Evolutionary conservation across 2,329 filamentous ascomycete genomes (phyloP), one percentile per base, ranked within the genome.

Genomic region (Aspergillus niger): DNA sequence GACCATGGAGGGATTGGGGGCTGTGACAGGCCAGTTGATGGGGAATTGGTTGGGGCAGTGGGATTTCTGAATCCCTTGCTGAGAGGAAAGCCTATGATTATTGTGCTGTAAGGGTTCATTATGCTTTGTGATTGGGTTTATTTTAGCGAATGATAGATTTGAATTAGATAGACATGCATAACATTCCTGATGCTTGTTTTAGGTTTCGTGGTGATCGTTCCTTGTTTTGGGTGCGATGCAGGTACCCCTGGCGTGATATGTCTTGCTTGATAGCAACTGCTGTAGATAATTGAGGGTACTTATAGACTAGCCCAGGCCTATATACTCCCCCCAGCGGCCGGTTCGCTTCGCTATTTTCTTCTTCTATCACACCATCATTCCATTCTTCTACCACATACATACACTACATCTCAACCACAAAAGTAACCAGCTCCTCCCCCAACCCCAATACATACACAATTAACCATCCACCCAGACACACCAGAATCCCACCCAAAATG

Each of bases 1-100:
- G 54, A 80, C 81, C 1, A 77, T 82, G 76, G 72, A 72, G 17
- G 63, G 67, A 5, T 72, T 81, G 59, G 70, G 70, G 20, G 39
- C 30, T 0, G 52, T 55, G 8, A 55, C 52, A 8, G 70, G 70
- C 1, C 75, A 77, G 38, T 55, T 84, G 70, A 78, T 84, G 76
- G 71, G 67, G 51, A 76, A 78, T 43, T 85, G 63, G 63, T 63
- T 63, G 53, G 4, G 57, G 11, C 63, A 65, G 38, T 65, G 63
- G 63, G 28, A 17, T 1, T 65, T 65, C 22, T 60, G 20, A 57
- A 28, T 44, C 15, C 20, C 52, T 44, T 43, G 20, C 20, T 20
- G 20, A 20, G 20, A 20, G 20, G 20, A 20, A 20, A 20, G 20
- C 20, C 20, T 20, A 20, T 20, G 20, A 20, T 20, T 20, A 20